Evolutionary conservation across 1,284 basidiomycete genomes (phyloP).

Genomic region (Pseudozyma sp.): DNA sequence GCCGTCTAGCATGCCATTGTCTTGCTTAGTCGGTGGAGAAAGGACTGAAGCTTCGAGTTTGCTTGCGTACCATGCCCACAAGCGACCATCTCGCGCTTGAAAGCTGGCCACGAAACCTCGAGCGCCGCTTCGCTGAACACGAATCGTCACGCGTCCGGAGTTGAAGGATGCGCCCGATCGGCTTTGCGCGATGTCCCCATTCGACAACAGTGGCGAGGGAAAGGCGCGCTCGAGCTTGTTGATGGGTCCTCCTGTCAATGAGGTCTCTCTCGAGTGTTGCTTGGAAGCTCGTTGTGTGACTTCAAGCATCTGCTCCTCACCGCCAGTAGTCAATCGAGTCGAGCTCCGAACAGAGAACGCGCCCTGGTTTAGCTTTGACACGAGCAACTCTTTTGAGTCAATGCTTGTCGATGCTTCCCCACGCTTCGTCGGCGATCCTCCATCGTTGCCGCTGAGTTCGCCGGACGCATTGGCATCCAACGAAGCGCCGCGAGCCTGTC

Average conservation of each 20-base stretch:
- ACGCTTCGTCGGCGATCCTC: conserved; percentile 4
- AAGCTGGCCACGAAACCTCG: conserved; percentile 30
- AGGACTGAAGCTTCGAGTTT: conserved; percentile 35
- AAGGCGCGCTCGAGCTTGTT: conserved; percentile 36
- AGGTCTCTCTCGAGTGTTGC: conserved; percentile 5
- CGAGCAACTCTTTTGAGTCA: conserved; percentile 23
- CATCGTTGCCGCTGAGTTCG: neutral
- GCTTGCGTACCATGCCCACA: conserved; percentile 33
- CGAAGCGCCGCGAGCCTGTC: conserved; percentile 24
- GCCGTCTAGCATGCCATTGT: conserved; percentile 7
- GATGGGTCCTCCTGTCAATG: conserved; percentile 2
- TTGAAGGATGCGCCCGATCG: conserved; percentile 11
- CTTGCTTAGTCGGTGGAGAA: neutral
- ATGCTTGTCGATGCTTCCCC: neutral
- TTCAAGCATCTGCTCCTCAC: conserved; percentile 30
- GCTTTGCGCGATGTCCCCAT: conserved; percentile 13
- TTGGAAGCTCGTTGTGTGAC: conserved; percentile 17
- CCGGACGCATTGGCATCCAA: conserved; percentile 1
- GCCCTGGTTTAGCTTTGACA: conserved; percentile 33
- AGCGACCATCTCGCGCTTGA: conserved; percentile 20
- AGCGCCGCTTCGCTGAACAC: conserved; percentile 19
- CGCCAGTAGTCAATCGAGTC: neutral
- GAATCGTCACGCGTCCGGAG: conserved; percentile 21
- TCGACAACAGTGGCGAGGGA: conserved; percentile 33
- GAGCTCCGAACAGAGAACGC: conserved; percentile 27